These are phyloP conservation scores for Capronia epimyces DNA, from an alignment of 2,329 filamentous ascomycete genomes.

Conservation along the genomic window DNA sequence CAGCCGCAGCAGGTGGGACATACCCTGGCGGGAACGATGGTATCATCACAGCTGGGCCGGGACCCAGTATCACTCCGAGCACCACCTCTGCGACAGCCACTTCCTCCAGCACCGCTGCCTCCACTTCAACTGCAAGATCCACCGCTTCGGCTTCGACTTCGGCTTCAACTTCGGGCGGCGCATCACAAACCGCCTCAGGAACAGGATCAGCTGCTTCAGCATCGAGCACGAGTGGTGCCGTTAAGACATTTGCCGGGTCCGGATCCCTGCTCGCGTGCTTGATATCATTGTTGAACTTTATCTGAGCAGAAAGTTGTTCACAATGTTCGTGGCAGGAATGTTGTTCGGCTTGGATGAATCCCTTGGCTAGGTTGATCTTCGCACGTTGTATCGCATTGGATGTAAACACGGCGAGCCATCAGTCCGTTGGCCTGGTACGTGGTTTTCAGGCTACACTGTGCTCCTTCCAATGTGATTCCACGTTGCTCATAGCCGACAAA, in stretches of 20 bases:
- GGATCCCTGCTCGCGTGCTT: neutral
- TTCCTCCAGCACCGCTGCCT: conserved; percentile 3
- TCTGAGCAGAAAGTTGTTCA: neutral
- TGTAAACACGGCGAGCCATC: too few relatives aligned
- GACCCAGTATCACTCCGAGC: conserved; percentile 14
- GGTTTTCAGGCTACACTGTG: too few relatives aligned
- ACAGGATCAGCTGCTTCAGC: conserved; percentile 14
- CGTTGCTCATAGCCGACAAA: too few relatives aligned
- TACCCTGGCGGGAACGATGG: conserved; percentile 24
- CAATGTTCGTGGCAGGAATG: too few relatives aligned
- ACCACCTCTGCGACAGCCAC: conserved; percentile 10
- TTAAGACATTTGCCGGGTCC: neutral
- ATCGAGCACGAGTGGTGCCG: conserved; percentile 5
- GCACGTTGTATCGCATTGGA: too few relatives aligned
- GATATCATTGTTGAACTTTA: neutral
- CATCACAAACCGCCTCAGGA: conserved; percentile 1
- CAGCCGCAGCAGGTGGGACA: conserved; percentile 18
- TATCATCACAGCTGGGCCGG: conserved; percentile 24
- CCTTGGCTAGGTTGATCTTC: too few relatives aligned
- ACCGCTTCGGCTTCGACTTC: neutral
- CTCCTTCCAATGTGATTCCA: too few relatives aligned
- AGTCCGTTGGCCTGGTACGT: too few relatives aligned
- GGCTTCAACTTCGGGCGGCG: neutral
- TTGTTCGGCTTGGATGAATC: too few relatives aligned
- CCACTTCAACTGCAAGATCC: neutral